phyloP scores from a whole-genome alignment of 257 asterid species.

The Salvia miltiorrhiza region DNA sequence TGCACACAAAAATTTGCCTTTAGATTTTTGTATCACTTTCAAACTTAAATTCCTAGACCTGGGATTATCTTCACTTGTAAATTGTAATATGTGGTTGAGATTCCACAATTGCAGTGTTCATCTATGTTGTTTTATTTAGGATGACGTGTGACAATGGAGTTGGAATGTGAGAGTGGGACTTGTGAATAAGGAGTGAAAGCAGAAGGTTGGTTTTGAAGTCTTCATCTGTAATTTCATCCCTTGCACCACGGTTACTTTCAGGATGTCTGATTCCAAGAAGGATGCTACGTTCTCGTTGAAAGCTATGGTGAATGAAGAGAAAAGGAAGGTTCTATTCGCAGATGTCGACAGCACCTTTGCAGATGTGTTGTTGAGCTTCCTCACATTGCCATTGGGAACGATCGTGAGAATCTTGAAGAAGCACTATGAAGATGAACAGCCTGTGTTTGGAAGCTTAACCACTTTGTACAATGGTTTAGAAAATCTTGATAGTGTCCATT shows the following conservation, averaged over 20 bases:
- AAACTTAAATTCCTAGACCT: too few relatives aligned
- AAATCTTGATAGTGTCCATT: not conserved
- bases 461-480: slow-evolving; percentile 15
- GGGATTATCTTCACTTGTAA: too few relatives aligned
- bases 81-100: too few relatives aligned
- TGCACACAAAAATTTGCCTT: too few relatives aligned
- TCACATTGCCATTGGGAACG: slow-evolving; percentile 23
- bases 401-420: not conserved
- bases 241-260: not conserved
- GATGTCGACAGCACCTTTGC: slow-evolving; percentile 8
- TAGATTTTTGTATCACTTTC: too few relatives aligned
- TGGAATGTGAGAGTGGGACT: too few relatives aligned
- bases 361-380: slow-evolving; percentile 22
- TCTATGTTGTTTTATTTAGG: too few relatives aligned
- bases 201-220: too few relatives aligned
- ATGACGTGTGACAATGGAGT: too few relatives aligned
- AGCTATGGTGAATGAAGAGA: slow-evolving; percentile 15
- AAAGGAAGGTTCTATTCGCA: slow-evolving; percentile 21
- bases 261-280: not conserved
- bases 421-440: not conserved
- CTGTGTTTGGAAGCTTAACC: slow-evolving; percentile 20
- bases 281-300: slow-evolving; percentile 2
- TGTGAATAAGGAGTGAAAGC: too few relatives aligned
- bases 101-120: too few relatives aligned
- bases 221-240: too few relatives aligned